phyloP scores from a whole-genome alignment of 2,329 filamentous ascomycete species.

The Sporothrix globosa region DNA sequence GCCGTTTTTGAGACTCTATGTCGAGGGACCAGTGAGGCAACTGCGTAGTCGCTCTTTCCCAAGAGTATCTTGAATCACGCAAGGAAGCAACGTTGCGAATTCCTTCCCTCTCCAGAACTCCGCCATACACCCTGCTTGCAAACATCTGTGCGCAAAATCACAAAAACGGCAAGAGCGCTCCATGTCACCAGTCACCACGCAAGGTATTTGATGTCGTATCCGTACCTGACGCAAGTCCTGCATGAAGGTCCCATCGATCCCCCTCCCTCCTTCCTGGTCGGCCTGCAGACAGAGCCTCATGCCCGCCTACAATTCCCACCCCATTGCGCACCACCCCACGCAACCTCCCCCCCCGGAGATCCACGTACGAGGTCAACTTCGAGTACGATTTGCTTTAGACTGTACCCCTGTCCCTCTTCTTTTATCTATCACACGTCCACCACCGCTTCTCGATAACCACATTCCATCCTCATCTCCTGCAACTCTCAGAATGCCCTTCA shows the following conservation, averaged over 20 bases:
- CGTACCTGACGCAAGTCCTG: slow-evolving; percentile 23
- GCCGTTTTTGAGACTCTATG: neutral
- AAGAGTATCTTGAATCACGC: neutral
- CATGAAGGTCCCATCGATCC: slow-evolving; percentile 7
- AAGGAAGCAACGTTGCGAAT: slow-evolving; percentile 12
- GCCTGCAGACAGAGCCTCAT: slow-evolving; percentile 27
- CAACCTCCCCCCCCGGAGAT: slow-evolving; percentile 9
- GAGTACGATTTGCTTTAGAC: neutral
- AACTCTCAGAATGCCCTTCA: neutral
- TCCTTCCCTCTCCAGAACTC: neutral
- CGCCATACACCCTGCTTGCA: neutral
- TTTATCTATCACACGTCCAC: slow-evolving; percentile 14
- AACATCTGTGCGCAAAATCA: slow-evolving; percentile 12
- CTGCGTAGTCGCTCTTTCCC: neutral
- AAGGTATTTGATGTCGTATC: slow-evolving; percentile 3
- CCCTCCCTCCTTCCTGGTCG: neutral
- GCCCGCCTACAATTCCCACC: slow-evolving; percentile 5
- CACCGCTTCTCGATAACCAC: slow-evolving; percentile 1
- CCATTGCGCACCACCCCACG: neutral
- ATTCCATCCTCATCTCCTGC: neutral
- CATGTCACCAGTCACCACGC: slow-evolving; percentile 5
- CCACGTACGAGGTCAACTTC: neutral
- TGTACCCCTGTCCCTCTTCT: neutral
- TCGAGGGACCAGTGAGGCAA: neutral
- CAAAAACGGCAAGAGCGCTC: neutral